phyloP scores from a whole-genome alignment of 306 rosid species.

The Lathyrus oleraceus region DNA sequence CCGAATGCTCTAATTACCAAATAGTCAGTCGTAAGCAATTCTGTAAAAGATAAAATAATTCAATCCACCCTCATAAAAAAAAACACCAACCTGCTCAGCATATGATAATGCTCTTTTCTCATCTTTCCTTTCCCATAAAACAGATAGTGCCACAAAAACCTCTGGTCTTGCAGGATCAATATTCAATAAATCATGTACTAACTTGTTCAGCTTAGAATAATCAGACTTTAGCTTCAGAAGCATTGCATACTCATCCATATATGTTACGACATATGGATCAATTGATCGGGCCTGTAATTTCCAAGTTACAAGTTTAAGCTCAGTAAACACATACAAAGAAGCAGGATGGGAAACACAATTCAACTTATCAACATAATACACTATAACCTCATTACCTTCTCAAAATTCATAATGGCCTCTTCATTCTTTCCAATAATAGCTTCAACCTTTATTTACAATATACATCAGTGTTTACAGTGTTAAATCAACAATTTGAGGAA shows the following conservation, averaged over 20 bases:
- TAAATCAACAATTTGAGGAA: conserved; percentile 33
- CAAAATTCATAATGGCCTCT: conserved; percentile 91
- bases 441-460: conserved; percentile 71
- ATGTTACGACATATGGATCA: conserved; percentile 86
- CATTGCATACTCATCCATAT: conserved; percentile 99
- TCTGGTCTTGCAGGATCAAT: conserved; percentile 94
- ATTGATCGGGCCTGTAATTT: conserved; percentile 78
- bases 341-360: conserved; percentile 11
- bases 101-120: conserved; percentile 89
- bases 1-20: conserved; percentile 72
- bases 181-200: conserved; percentile 84
- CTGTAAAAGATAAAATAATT: conserved; percentile 29
- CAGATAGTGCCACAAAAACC: conserved; percentile 93
- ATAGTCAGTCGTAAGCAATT: conserved; percentile 40
- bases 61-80: conserved; percentile 27
- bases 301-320: conserved; percentile 34
- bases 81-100: conserved; percentile 81
- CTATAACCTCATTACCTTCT: conserved; percentile 61
- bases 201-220: conserved; percentile 79
- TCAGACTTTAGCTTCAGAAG: conserved; percentile 90
- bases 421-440: conserved; percentile 94
- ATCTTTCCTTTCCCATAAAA: conserved; percentile 92
- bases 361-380: conserved; percentile 23
- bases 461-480: conserved; percentile 27
- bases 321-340: conserved; percentile 5